Evolutionary conservation across 202 grass and related monocot species (phyloP), one percentile per base, ranked within the genome.

Genomic region (Zizania palustris): DNA sequence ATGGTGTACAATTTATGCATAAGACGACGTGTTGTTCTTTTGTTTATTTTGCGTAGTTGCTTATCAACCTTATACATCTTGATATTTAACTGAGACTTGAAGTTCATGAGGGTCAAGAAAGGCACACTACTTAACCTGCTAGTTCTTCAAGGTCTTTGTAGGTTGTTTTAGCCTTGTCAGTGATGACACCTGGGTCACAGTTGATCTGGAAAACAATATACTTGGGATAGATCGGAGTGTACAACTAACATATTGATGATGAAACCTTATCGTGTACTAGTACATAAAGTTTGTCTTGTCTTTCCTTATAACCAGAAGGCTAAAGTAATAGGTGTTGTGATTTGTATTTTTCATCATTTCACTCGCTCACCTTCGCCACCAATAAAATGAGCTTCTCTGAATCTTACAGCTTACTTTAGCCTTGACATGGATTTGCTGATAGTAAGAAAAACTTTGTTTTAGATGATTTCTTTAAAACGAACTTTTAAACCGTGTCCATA

Each of bases 1-100:
- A 35, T 41, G 16, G 12, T 77, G 78, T 77, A 50, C 34, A 66
- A 72, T 72, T 44, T 72, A 82, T 28, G 3, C 50, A 72, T 36
- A 72, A 65, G 39, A 59, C 37, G 39, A 58, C 55, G 59, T 7
- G 11, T 66, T 77, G 40, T 21, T 16, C 50, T 64, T 69, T 48
- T 65, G 60, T 65, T 20, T 5, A 9, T 7, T 15, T 42, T 59
- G 40, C 13, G 16, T 76, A 76, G 58, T 71, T 69, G 34, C 11
- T 14, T 48, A 6, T 14, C 6, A 1, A 22, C 15, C 51, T 1
- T 43, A 35, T 43, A 40, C 63, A 36, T 41, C 11, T 74, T 82
- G 11, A 10, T 45, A 45, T 38, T 22, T 20, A 60, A 38, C 48
- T 38, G 22, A 28, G 40, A 19, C 11, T 9, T 37, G 3, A 37